Percentiles rank a stretch among this genome's conserved stretches.
phyloP scores from a whole-genome alignment of 768 basidiomycete species.

The Mrakia gelida region DNA sequence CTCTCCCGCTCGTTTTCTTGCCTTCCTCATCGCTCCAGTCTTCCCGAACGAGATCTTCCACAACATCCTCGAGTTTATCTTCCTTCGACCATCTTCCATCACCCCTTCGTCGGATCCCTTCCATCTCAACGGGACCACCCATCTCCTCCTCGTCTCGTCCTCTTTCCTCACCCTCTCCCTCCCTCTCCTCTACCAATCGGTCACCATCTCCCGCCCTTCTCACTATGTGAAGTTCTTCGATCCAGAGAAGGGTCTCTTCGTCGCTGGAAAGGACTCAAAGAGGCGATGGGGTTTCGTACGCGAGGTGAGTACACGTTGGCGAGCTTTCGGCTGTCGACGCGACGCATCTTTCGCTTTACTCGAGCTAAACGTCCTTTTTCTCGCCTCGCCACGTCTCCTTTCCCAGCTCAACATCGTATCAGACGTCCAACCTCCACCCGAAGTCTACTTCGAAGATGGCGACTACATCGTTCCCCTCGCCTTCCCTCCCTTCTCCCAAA shows the following conservation, averaged over 20 bases:
- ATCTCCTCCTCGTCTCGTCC: background rate
- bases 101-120: background rate
- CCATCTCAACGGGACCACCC: background rate
- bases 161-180: background rate
- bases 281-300: background rate
- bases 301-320: background rate
- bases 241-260: background rate
- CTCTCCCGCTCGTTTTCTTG: too few species aligned
- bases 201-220: constrained; percentile 2
- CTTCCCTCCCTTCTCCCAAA: too few species aligned
- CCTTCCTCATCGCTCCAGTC: background rate
- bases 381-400: too few species aligned
- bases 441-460: background rate
- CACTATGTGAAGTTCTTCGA: constrained; percentile 6
- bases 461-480: too few species aligned
- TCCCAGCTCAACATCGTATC: too few species aligned
- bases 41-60: background rate
- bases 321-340: too few species aligned
- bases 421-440: background rate
- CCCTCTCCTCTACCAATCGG: background rate
- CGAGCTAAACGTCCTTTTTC: too few species aligned
- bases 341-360: too few species aligned
- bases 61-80: background rate
- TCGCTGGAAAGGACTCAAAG: background rate
- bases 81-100: background rate